A percentile compares a stretch with the other conserved stretches of the same genome.
These are phyloP conservation scores for Leptographium procerum DNA, from an alignment of 2,329 filamentous ascomycete genomes.

Conservation along the genomic window DNA sequence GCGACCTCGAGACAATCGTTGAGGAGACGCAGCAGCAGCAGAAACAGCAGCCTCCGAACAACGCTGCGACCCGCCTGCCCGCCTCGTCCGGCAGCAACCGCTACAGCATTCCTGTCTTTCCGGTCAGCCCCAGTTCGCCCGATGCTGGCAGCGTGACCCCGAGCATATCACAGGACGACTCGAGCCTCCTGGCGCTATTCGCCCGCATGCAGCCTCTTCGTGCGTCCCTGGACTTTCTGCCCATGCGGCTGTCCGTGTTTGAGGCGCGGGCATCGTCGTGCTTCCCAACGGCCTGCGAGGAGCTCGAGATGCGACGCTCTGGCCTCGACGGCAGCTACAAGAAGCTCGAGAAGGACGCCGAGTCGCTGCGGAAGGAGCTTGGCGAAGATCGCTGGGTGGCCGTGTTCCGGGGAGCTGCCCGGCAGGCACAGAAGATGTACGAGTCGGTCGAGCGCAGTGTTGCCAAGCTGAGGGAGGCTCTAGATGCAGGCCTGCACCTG, in stretches of 20 bases:
- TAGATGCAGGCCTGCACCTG: constrained; percentile 64
- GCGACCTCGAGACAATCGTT: constrained; percentile 84
- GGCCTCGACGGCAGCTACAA: constrained; percentile 77
- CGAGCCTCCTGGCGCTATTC: constrained; percentile 78
- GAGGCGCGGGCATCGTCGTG: constrained; percentile 62
- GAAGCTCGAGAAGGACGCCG: constrained; percentile 80
- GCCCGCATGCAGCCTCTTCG: constrained; percentile 90
- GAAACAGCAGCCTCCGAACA: neutral
- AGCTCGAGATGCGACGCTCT: constrained; percentile 64
- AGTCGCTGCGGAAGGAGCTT: constrained; percentile 77
- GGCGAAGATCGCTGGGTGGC: constrained; percentile 94
- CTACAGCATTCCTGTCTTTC: constrained; percentile 56
- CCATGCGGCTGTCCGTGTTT: constrained; percentile 86
- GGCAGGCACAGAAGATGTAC: constrained; percentile 92
- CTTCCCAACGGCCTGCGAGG: constrained; percentile 85
- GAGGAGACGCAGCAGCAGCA: constrained; percentile 60
- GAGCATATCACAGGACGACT: constrained; percentile 63
- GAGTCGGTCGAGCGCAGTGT: constrained; percentile 87
- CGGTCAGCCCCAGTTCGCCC: constrained; percentile 47
- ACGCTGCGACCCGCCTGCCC: constrained; percentile 32
- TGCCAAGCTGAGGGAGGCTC: constrained; percentile 65
- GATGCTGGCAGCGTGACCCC: constrained; percentile 28
- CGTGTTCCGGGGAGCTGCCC: constrained; percentile 85
- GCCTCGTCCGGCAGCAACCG: constrained; percentile 42
- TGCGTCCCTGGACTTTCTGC: constrained; percentile 87